Base-by-base conservation (phyloP, 345 rosid genomes). In the Noccaea bulbosa region DNA sequence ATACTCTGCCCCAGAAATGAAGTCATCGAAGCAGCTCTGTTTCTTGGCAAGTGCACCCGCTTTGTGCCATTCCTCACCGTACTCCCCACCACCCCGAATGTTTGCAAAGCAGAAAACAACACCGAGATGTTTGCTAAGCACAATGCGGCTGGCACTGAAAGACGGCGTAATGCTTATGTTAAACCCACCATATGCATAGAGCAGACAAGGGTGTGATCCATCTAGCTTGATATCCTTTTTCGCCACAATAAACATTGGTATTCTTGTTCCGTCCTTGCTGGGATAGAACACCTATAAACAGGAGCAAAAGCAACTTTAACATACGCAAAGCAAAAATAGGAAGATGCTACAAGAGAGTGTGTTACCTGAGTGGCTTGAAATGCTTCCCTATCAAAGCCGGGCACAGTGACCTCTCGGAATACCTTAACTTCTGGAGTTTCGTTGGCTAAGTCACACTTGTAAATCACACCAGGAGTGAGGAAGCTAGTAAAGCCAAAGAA, bases 51-150 rank as follows among this genome's bases (percentile, higher is more conserved):
- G 88, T 17, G 95, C 63, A 30, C 97, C 99, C 3, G 89, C 95
- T 78, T 89, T 86, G 76, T 94, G 96, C 97, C 99, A 91, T 81
- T 89, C 96, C 82, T 94, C 94, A 34, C 97, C 99, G 40, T 94
- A 91, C 78, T 91, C 99, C 50, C 97, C 99, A 39, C 99, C 99
- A 40, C 99, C 99, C 2, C 97, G 95, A 32, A 91, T 83, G 67
- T 89, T 93, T 58, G 95, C 96, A 58, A 91, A 62, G 82, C 96
- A 91, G 75, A 60, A 81, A 50, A 93, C 86, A 69, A 78, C 88
- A 60, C 96, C 97, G 6, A 93, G 81, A 79, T 93, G 86, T 67
- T 84, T 86, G 38, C 79, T 72, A 11, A 89, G 95, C 6, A 85
- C 79, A 11, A 79, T 81, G 2, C 97, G 96, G 72, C 81, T 72